Conservation (phyloP, 352 stramenopile species). For the Pythium dissotocum region DNA sequence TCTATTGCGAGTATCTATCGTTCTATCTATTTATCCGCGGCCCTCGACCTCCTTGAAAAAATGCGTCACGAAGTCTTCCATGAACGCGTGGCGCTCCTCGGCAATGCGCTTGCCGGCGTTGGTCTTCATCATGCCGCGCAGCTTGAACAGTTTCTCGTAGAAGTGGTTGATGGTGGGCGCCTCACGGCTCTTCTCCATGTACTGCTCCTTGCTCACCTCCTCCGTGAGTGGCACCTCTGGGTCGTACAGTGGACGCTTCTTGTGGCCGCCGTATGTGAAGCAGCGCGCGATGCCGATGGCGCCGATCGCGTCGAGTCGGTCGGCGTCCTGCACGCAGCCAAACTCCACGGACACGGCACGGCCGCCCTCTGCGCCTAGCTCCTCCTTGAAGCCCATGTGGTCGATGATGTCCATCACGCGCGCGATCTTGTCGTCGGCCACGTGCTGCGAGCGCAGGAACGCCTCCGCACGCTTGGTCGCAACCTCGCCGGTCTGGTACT, state of each 20-base stretch:
- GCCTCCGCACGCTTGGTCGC: constrained; percentile 57
- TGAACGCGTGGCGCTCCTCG: constrained; percentile 82
- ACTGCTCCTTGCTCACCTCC: constrained; percentile 73
- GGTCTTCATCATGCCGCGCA: constrained; percentile 89
- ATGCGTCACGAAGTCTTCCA: constrained; percentile 83
- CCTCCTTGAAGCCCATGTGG: constrained; percentile 85
- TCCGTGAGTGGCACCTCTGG: constrained; percentile 47
- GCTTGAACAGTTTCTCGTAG: constrained; percentile 91
- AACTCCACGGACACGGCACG: constrained; percentile 61
- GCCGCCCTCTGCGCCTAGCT: constrained; percentile 41
- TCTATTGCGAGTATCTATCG: constrained; percentile 19
- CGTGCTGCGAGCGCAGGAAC: constrained; percentile 58
- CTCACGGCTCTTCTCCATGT: constrained; percentile 73
- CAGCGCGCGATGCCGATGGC: constrained; percentile 90
- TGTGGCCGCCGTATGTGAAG: constrained; percentile 89
- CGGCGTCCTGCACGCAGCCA: constrained; percentile 88
- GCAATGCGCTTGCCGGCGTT: constrained; percentile 67
- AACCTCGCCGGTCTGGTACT: constrained; percentile 67
- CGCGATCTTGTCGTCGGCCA: constrained; percentile 49
- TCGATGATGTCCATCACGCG: constrained; percentile 84
- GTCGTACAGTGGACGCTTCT: constrained; percentile 83
- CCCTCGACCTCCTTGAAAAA: constrained; percentile 80
- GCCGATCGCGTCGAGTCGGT: constrained; percentile 90
- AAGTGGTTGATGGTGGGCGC: constrained; percentile 89
- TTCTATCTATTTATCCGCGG: constrained; percentile 18